A percentile compares a stretch with the other conserved stretches of the same genome.
phyloP scores from a whole-genome alignment of 2,329 filamentous ascomycete genomes.

The Arthrobotrys entomopaga region DNA sequence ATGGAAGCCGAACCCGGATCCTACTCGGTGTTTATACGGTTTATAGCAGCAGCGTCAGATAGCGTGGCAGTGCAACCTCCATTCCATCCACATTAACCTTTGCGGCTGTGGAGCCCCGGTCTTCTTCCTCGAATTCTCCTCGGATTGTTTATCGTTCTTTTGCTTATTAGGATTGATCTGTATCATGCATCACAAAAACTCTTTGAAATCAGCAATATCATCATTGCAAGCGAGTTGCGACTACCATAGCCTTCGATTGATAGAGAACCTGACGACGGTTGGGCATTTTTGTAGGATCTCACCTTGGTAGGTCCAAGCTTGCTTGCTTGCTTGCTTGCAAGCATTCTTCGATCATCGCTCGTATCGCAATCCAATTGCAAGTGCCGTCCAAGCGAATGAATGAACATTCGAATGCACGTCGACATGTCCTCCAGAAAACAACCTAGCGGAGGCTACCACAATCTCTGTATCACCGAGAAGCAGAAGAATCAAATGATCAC shows the following conservation, averaged over 20 bases:
- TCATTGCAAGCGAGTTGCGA: not conserved
- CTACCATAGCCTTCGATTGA: too few species aligned
- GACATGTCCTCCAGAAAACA: too few species aligned
- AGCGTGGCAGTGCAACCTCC: conserved; percentile 32
- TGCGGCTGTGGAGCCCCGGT: conserved; percentile 6
- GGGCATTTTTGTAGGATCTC: not conserved
- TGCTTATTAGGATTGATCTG: too few species aligned
- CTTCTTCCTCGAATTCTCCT: not conserved
- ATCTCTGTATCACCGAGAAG: too few species aligned
- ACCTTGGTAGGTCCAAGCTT: not conserved
- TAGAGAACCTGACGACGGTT: not conserved
- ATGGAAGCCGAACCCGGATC: conserved; percentile 44
- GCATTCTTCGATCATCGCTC: not conserved
- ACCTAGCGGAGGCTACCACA: too few species aligned
- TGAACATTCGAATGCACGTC: not conserved
- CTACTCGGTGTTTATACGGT: conserved; percentile 12
- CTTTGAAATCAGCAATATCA: not conserved
- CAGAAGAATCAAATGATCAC: too few species aligned
- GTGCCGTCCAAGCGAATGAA: not conserved
- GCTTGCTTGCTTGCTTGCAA: not conserved
- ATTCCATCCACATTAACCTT: not conserved
- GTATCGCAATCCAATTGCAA: not conserved
- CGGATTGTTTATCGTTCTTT: not conserved
- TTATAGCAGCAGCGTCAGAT: conserved; percentile 31
- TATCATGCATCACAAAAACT: not conserved